Evolutionary conservation across 805 yeast species (phyloP).

Genomic region (Candida krabiensis): DNA sequence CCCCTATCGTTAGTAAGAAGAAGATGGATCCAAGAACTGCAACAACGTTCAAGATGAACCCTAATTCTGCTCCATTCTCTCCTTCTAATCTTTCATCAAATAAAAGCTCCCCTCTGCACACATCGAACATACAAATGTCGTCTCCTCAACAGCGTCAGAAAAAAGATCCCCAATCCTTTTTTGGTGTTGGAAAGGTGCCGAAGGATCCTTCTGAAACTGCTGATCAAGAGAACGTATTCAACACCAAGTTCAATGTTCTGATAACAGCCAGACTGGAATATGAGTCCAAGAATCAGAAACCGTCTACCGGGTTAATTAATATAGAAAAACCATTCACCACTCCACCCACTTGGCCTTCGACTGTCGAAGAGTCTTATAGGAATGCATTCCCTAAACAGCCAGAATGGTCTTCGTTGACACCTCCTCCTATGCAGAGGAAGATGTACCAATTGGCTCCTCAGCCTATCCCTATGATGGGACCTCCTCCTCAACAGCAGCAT

Average conservation of each 20-base stretch:
- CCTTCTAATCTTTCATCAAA: constrained; percentile 36
- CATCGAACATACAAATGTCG: constrained; percentile 4
- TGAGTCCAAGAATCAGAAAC: constrained; percentile 20
- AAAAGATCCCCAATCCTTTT: constrained; percentile 33
- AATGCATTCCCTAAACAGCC: constrained; percentile 45
- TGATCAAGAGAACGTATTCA: constrained; percentile 34
- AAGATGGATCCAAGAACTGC: constrained; percentile 54
- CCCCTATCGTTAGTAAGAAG: constrained; percentile 35
- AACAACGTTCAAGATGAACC: constrained; percentile 68
- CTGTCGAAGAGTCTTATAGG: constrained; percentile 50
- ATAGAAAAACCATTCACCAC: constrained; percentile 69
- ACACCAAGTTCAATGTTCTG: constrained; percentile 52
- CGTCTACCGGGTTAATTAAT: constrained; percentile 32
- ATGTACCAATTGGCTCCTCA: constrained; percentile 22
- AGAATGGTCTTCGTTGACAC: constrained; percentile 28
- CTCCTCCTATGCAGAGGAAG: constrained; percentile 18
- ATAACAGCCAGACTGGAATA: constrained; percentile 42
- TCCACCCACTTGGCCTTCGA: constrained; percentile 75
- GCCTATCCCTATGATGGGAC: constrained; percentile 22
- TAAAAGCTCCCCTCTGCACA: constrained; percentile 19
- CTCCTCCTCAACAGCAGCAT: constrained; percentile 20
- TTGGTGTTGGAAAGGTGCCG: constrained; percentile 37
- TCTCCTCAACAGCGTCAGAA: constrained; percentile 19
- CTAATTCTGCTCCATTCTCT: constrained; percentile 65
- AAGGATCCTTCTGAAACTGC: constrained; percentile 17